A percentile compares a stretch with the other conserved stretches of the same genome.
These are phyloP conservation scores for Byssochlamys sp. DNA, from an alignment of 2,329 filamentous ascomycete species.

Conservation along the genomic window DNA sequence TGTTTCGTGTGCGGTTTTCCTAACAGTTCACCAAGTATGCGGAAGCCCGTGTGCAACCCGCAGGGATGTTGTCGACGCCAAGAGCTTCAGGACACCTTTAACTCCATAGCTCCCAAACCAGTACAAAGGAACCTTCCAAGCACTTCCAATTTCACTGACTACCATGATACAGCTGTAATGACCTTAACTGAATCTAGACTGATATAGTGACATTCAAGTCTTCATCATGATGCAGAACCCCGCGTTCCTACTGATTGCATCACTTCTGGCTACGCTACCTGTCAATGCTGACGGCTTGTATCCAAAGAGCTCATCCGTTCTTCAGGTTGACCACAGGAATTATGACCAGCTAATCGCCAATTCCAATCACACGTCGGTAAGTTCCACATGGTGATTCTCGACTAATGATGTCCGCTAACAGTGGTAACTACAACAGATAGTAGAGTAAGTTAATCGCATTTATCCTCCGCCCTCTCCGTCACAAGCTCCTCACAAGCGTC, in stretches of 20 bases:
- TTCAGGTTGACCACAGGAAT: conserved; percentile 68
- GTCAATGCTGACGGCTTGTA: conserved; percentile 66
- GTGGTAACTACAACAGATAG: conserved; percentile 31
- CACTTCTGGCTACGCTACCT: conserved; percentile 57
- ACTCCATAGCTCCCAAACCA: conserved; percentile 10
- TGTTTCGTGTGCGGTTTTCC: not conserved
- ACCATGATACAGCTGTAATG: not conserved
- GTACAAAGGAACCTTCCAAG: not conserved
- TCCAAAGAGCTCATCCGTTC: conserved; percentile 72
- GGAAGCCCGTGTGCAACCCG: conserved; percentile 2
- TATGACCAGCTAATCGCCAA: conserved; percentile 76
- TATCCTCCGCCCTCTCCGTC: not conserved
- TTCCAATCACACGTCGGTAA: conserved; percentile 84
- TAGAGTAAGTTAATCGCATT: conserved; percentile 38
- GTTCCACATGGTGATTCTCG: conserved; percentile 18
- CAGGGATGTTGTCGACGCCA: conserved; percentile 17
- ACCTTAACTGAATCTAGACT: not conserved
- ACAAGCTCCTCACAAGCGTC: conserved; percentile 10
- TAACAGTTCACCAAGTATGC: too few relatives aligned
- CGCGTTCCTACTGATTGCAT: conserved; percentile 43
- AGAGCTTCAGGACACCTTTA: conserved; percentile 35
- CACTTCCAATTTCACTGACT: not conserved
- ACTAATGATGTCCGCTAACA: conserved; percentile 10
- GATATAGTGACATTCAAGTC: not conserved
- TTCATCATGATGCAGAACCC: conserved; percentile 31